Evolutionary conservation across 352 stramenopile species (phyloP), one percentile per base, ranked within the genome.

Genomic region (Pythium guiyangense): DNA sequence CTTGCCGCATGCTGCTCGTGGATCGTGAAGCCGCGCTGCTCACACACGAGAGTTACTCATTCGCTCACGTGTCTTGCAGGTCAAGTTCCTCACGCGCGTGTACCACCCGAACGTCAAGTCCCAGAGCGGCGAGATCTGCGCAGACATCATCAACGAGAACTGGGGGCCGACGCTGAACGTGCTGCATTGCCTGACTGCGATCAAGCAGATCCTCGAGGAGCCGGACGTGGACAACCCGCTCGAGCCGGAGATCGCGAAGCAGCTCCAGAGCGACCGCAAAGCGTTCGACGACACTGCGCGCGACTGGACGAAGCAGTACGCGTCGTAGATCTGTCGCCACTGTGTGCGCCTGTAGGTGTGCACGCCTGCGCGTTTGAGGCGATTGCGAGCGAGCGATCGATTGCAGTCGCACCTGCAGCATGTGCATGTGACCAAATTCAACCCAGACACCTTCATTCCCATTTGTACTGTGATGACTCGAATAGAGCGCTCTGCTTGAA

Each of bases 81-180:
- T 98, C 43, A 92, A 88, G 50, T 98, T 99, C 61, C 66, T 97
- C 42, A 98, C 94, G 18, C 88, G 96, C 45, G 88, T 98, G 26
- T 99, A 99, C 71, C 96, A 99, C 82, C 96, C 96, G 27, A 98
- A 98, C 57, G 88, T 99, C 50, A 98, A 98, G 70, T 90, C 86
- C 3, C 88, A 98, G 61, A 97, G 82, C 14, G 96, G 96, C 50
- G 95, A 98, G 74, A 98, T 99, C 61, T 99, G 96, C 62, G 92
- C 92, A 53, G 89, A 97, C 59, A 80, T 99, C 20, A 96, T 97
- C 63, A 96, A 94, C 52, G 84, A 96, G 69, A 97, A 96, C 67
- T 99, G 96, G 96, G 92, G 88, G 12, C 96, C 96, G 42, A 99
- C 96, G 49, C 73, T 98, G 39, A 98, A 98, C 43, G 86, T 95